phyloP scores from a whole-genome alignment of 371 early-diverging fungal species.

The Rhizopus stolonifer region DNA sequence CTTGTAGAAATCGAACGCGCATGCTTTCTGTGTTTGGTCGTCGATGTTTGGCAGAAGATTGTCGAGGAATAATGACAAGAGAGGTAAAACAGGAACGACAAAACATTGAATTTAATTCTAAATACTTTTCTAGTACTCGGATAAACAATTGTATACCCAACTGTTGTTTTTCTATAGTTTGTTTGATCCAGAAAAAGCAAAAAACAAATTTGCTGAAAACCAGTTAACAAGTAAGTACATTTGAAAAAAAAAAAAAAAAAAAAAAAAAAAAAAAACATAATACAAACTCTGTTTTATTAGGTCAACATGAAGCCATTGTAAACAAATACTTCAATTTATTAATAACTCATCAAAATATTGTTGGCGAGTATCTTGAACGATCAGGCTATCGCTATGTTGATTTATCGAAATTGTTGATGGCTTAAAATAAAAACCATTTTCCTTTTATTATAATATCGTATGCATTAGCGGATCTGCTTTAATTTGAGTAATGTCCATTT shows the following conservation, averaged over 20 bases:
- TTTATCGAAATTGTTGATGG: constrained; percentile 49
- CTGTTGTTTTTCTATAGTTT: constrained; percentile 42
- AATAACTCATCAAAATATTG: constrained; percentile 36
- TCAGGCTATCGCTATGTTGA: constrained; percentile 67
- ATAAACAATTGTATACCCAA: constrained; percentile 52
- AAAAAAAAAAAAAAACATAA: background rate
- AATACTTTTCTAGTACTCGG: constrained; percentile 31
- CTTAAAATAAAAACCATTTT: background rate
- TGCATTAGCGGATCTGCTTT: constrained; percentile 47
- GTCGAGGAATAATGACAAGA: constrained; percentile 66
- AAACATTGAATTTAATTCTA: background rate
- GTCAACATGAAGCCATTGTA: constrained; percentile 24
- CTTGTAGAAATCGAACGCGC: constrained; percentile 64
- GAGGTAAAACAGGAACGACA: constrained; percentile 46
- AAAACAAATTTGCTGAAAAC: constrained; percentile 9
- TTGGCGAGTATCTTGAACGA: constrained; percentile 58
- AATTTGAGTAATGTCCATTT: constrained; percentile 39
- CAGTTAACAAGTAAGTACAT: background rate
- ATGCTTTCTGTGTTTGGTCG: constrained; percentile 73
- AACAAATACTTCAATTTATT: constrained; percentile 25
- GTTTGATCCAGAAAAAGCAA: constrained; percentile 43
- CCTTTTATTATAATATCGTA: constrained; percentile 18
- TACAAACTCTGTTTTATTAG: constrained; percentile 2
- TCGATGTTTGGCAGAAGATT: constrained; percentile 66
- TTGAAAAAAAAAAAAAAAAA: background rate